phyloP scores from a whole-genome alignment of 768 basidiomycete species.

The Lactifluus hygrophoroides region DNA sequence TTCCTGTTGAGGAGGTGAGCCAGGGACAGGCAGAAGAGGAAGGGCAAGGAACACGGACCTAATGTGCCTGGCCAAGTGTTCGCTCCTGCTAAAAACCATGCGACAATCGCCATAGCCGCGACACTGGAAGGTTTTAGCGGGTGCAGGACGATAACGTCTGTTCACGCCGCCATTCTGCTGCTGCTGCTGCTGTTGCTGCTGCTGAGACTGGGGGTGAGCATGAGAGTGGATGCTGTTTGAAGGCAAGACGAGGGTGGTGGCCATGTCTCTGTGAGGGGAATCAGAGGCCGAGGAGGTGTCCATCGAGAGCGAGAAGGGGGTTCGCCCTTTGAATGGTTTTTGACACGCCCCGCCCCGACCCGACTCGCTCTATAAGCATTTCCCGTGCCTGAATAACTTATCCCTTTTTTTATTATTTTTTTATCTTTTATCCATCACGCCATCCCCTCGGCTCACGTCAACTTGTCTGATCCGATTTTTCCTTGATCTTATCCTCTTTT shows the following conservation, averaged over 20 bases:
- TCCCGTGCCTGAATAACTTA: conserved; percentile 15
- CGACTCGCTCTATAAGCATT: conserved; percentile 12
- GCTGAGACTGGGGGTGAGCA: no score
- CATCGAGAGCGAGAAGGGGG: conserved; percentile 6
- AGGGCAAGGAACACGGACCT: conserved; percentile 46
- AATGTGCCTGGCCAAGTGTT: conserved; percentile 93
- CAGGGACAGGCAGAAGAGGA: conserved; percentile 19
- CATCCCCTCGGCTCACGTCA: background rate
- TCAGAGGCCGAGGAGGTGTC: conserved; percentile 10
- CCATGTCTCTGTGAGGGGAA: conserved; percentile 13
- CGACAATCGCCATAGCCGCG: conserved; percentile 90
- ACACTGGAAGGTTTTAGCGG: conserved; percentile 93
- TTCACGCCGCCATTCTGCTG: conserved; percentile 26
- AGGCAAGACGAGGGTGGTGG: conserved; percentile 7
- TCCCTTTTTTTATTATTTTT: conserved; percentile 3
- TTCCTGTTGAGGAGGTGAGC: conserved; percentile 46
- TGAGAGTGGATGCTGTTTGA: background rate
- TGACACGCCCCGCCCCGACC: no score
- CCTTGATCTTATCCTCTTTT: conserved; percentile 18
- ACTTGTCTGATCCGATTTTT: conserved; percentile 8
- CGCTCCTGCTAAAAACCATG: conserved; percentile 94
- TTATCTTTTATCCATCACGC: conserved; percentile 1
- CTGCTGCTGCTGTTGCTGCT: background rate
- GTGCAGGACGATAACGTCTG: conserved; percentile 73
- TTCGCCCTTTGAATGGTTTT: no score